Base-by-base conservation (phyloP, 2,329 filamentous ascomycete species). In the Capronia epimyces region DNA sequence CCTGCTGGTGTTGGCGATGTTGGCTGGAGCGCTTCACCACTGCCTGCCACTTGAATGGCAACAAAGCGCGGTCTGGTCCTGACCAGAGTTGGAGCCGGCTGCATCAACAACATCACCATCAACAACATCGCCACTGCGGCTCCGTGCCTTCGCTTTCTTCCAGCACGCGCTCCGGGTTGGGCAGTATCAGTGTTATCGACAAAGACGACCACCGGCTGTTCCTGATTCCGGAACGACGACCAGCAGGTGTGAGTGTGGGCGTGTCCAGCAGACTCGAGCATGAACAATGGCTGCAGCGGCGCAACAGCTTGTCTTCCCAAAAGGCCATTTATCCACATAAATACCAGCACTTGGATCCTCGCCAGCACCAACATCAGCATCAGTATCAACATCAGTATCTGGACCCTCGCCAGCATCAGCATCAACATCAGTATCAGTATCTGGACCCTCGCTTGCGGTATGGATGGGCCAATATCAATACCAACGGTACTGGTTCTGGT, bases 251-350 rank as follows among this genome's bases (percentile, higher is more conserved):
- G 10, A 32, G 7, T 9, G n/a, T n/a, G n/a, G n/a, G n/a, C n/a
- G n/a, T n/a, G n/a, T n/a, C 39, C 10, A 49, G 32, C 39, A 27
- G 46, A 3, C 10, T 50, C 20, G 55, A 58, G 25, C 55, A 47
- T 21, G 55, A 58, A 37, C 52, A 50, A 46, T 58, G 49, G 52
- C 32, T 55, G 3, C 55, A 55, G 21, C 49, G 55, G 4, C 49
- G 52, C 27, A 52, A 58, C 20, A 58, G 55, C 29, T 20, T 58
- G 12, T 55, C 52, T 6, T 55, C 52, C 1, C 55, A 58, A 29
- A 52, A 49, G 24, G 55, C 55, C 4, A 58, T 58, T 21, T 53
- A 48, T 36, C 55, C 55, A 10, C 50, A 48, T 44, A 47, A 39
- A 34, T 39, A 50, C n/a, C n/a, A n/a, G n/a, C n/a, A n/a, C n/a